A percentile compares a stretch with the other conserved stretches of the same genome.
Evolutionary conservation across 495 filamentous ascomycete species (phyloP).

Genomic region (Evernia prunastri): DNA sequence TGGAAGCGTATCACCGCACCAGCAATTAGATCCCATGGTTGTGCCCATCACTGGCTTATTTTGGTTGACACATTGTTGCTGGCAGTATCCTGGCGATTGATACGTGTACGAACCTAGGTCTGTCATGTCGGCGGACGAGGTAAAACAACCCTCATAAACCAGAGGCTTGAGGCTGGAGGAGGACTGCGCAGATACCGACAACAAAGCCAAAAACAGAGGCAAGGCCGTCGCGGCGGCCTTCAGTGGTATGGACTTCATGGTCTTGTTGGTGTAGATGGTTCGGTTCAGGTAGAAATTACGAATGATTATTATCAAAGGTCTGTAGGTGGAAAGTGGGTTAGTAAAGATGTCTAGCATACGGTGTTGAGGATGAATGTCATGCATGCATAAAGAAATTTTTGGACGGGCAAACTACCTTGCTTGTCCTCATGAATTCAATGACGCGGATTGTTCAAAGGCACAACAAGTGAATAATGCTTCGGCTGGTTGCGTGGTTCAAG

Average conservation of each 20-base stretch:
- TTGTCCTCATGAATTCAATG: slow-evolving; percentile 3
- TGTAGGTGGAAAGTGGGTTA: background rate
- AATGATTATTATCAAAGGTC: slow-evolving; percentile 7
- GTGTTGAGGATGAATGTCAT: slow-evolving; percentile 3
- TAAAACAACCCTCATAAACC: slow-evolving; percentile 36
- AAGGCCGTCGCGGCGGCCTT: slow-evolving; percentile 7
- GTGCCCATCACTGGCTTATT: slow-evolving; percentile 40
- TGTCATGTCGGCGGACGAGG: slow-evolving; percentile 27
- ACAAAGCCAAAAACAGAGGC: slow-evolving; percentile 20
- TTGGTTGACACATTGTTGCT: slow-evolving; percentile 32
- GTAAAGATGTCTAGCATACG: background rate
- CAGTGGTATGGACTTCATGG: slow-evolving; percentile 17
- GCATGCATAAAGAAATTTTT: background rate
- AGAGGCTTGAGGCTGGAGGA: slow-evolving; percentile 23
- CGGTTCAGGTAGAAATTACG: background rate
- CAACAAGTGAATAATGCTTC: slow-evolving; percentile 7
- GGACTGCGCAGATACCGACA: slow-evolving; percentile 31
- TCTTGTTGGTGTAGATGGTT: slow-evolving; percentile 5
- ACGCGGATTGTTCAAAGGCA: background rate
- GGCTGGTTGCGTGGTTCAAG: slow-evolving; percentile 9
- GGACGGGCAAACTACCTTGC: slow-evolving; percentile 4
- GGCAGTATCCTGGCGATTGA: slow-evolving; percentile 46
- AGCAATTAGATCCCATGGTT: slow-evolving; percentile 39
- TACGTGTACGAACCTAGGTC: slow-evolving; percentile 39
- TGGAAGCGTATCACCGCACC: slow-evolving; percentile 43